A percentile compares a stretch with the other conserved stretches of the same genome.
phyloP scores from a whole-genome alignment of 148 eudicot genomes.

The Fagopyrum esculentum region DNA sequence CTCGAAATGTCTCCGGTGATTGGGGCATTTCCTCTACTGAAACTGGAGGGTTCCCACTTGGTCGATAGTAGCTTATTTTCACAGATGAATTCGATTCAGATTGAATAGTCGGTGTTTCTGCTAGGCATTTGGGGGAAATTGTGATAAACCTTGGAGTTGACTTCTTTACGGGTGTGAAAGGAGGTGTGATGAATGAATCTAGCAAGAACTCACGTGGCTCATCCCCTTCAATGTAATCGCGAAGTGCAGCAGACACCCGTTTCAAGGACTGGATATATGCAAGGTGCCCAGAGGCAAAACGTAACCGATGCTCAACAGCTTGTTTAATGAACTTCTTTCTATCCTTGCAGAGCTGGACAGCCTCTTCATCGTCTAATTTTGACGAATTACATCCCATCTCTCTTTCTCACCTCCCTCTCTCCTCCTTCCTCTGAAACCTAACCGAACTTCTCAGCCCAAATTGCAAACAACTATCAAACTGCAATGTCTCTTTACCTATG shows the following conservation, averaged over 20 bases:
- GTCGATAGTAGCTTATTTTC: conserved; percentile 54
- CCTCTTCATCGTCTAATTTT: conserved; percentile 91
- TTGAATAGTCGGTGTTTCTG: conserved; percentile 36
- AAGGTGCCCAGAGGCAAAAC: conserved; percentile 70
- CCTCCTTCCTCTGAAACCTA: conserved; percentile 12
- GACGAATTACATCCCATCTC: conserved; percentile 96
- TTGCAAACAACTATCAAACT: conserved; percentile 23
- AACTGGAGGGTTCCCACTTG: conserved; percentile 69
- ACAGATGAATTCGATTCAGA: conserved; percentile 41
- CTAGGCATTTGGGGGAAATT: conserved; percentile 65
- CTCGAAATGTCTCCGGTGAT: conserved; percentile 64
- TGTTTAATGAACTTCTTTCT: conserved; percentile 78
- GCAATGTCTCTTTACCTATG: conserved; percentile 19
- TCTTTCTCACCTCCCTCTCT: conserved; percentile 16
- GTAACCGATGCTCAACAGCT: conserved; percentile 77
- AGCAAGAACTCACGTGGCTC: conserved; percentile 70
- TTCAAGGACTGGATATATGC: conserved; percentile 77
- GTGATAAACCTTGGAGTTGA: conserved; percentile 49
- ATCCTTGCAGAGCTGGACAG: conserved; percentile 85
- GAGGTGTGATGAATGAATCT: conserved; percentile 53
- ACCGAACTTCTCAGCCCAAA: conserved; percentile 26
- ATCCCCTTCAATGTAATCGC: conserved; percentile 81
- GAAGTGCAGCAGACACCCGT: conserved; percentile 77
- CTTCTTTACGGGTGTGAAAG: conserved; percentile 55
- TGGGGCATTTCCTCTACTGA: conserved; percentile 69